A percentile compares a stretch with the other conserved stretches of the same genome.
Conservation (phyloP, 2,329 filamentous ascomycete genomes). For the Elsinoe fawcettii region DNA sequence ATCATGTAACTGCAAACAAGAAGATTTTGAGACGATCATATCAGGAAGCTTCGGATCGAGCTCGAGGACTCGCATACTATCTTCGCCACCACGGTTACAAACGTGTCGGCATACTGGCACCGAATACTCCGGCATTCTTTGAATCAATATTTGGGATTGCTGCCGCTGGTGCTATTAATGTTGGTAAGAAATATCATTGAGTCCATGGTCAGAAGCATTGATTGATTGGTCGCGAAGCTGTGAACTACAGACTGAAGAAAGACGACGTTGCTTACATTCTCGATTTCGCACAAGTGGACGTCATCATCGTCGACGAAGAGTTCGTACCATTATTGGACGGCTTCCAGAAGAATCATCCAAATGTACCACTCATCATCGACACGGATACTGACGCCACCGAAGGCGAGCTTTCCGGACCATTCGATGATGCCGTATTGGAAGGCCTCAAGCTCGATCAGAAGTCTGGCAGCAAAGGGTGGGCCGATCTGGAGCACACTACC, state of each 20-base stretch:
- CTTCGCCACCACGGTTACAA: constrained; percentile 64
- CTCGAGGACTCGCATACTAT: constrained; percentile 81
- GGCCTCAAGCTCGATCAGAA: constrained; percentile 64
- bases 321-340: constrained; percentile 61
- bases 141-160: constrained; percentile 84
- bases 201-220: too few relatives aligned
- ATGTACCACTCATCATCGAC: constrained; percentile 69
- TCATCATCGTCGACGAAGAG: constrained; percentile 80
- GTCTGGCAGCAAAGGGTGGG: constrained; percentile 66
- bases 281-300: constrained; percentile 74
- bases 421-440: constrained; percentile 74
- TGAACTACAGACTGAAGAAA: constrained; percentile 67
- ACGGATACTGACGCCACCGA: constrained; percentile 72
- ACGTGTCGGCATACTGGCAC: constrained; percentile 75
- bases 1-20: constrained; percentile 74
- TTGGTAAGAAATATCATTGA: constrained; percentile 44
- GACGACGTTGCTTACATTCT: constrained; percentile 91
- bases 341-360: constrained; percentile 54
- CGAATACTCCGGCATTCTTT: constrained; percentile 91
- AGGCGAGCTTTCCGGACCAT: constrained; percentile 67
- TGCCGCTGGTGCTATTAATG: constrained; percentile 70
- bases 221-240: too few relatives aligned
- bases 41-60: constrained; percentile 73
- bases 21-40: constrained; percentile 70
- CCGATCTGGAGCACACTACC: constrained; percentile 60